A percentile compares a stretch with the other conserved stretches of the same genome.
Evolutionary conservation across 2,329 filamentous ascomycete species (phyloP).

Genomic region (Berkeleyomyces basicola): DNA sequence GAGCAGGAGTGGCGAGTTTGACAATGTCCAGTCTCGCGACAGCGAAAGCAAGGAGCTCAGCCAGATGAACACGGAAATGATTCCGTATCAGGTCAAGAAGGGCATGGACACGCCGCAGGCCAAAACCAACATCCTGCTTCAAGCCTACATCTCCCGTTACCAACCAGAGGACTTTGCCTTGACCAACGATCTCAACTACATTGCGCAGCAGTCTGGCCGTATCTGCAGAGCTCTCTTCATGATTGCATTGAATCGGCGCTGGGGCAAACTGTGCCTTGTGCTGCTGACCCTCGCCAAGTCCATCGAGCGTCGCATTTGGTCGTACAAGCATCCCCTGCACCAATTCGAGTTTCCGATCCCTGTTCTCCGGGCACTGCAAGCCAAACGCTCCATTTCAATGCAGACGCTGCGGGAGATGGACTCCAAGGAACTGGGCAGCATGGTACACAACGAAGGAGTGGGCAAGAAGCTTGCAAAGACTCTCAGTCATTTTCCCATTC

Average conservation of each 20-base stretch:
- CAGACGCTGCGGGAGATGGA: slow-evolving; percentile 90
- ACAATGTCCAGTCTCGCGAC: slow-evolving; percentile 87
- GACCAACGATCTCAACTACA: slow-evolving; percentile 80
- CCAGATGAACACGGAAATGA: slow-evolving; percentile 48
- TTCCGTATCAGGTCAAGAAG: slow-evolving; percentile 23
- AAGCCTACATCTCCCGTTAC: slow-evolving; percentile 80
- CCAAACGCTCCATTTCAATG: slow-evolving; percentile 60
- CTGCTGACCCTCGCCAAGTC: slow-evolving; percentile 87
- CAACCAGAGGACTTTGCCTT: slow-evolving; percentile 88
- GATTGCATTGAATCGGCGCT: slow-evolving; percentile 86
- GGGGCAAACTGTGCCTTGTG: slow-evolving; percentile 90
- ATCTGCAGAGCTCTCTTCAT: slow-evolving; percentile 94
- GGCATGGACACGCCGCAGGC: slow-evolving; percentile 55
- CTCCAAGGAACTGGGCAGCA: slow-evolving; percentile 65
- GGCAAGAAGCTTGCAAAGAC: slow-evolving; percentile 68
- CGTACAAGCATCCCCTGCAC: slow-evolving; percentile 83
- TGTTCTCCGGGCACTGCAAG: slow-evolving; percentile 68
- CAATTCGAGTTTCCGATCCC: slow-evolving; percentile 84
- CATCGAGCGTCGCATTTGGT: slow-evolving; percentile 91
- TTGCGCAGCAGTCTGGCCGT: slow-evolving; percentile 85
- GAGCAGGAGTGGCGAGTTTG: slow-evolving; percentile 92
- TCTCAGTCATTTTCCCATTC: slow-evolving; percentile 78
- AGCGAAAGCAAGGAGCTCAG: slow-evolving; percentile 78
- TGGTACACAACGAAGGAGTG: slow-evolving; percentile 83
- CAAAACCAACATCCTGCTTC: slow-evolving; percentile 90